A percentile compares a stretch with the other conserved stretches of the same genome.
phyloP scores from a whole-genome alignment of 2,329 filamentous ascomycete species.

The Colletotrichum filicis region DNA sequence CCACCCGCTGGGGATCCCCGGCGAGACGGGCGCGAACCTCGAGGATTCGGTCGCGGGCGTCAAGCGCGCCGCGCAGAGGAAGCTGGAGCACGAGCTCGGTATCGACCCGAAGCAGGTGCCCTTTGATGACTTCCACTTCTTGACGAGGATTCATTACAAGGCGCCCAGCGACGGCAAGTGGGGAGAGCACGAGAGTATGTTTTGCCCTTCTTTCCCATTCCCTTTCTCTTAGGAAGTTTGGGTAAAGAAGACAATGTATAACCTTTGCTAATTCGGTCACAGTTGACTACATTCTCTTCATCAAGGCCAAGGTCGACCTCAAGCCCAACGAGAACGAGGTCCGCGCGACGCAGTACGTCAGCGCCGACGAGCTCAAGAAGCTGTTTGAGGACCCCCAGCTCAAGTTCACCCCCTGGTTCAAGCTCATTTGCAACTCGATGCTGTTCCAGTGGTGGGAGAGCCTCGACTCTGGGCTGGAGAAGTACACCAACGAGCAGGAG shows the following conservation, averaged over 20 bases:
- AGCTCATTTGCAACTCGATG: conserved; percentile 97
- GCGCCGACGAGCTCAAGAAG: conserved; percentile 81
- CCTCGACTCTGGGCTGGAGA: conserved; percentile 82
- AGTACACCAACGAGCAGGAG: conserved; percentile 85
- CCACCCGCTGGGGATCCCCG: conserved; percentile 90
- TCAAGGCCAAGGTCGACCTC: conserved; percentile 91
- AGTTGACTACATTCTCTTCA: conserved; percentile 99
- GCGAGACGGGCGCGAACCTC: conserved; percentile 88
- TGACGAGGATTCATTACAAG: conserved; percentile 98
- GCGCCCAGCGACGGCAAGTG: conserved; percentile 97
- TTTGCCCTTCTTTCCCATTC: background rate
- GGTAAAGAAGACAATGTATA: background rate
- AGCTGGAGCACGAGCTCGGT: conserved; percentile 93
- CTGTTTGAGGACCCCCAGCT: conserved; percentile 85
- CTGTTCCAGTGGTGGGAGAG: conserved; percentile 97
- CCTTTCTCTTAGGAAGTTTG: background rate
- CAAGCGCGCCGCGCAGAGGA: conserved; percentile 91
- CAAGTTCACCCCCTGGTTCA: conserved; percentile 98
- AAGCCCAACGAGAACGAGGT: conserved; percentile 89
- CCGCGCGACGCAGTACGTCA: conserved; percentile 85
- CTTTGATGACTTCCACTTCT: conserved; percentile 89
- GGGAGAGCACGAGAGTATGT: conserved; percentile 97
- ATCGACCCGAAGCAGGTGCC: conserved; percentile 92
- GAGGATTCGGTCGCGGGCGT: conserved; percentile 85
- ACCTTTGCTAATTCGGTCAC: conserved; percentile 33